These are phyloP conservation scores for Cladosporium sphaerospermum DNA, from an alignment of 2,329 filamentous ascomycete genomes.

Conservation along the genomic window DNA sequence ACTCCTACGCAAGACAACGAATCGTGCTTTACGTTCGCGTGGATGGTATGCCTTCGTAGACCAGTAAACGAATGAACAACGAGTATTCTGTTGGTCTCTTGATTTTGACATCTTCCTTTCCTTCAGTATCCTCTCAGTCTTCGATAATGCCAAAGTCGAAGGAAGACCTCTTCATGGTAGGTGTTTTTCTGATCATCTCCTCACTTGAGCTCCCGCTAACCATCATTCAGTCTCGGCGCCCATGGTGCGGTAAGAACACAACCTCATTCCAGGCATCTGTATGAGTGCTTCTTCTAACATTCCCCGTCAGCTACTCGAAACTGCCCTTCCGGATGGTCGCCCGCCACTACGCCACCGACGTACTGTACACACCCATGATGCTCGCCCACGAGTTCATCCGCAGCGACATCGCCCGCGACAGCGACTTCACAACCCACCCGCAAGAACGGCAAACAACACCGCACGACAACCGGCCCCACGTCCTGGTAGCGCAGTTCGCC, in stretches of 20 bases:
- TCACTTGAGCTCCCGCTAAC: constrained; percentile 5
- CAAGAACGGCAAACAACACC: constrained; percentile 40
- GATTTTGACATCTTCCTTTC: neutral
- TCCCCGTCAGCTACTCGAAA: constrained; percentile 33
- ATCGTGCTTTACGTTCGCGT: no score
- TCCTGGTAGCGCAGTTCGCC: constrained; percentile 63
- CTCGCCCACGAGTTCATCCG: constrained; percentile 32
- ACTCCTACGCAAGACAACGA: neutral
- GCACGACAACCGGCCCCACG: constrained; percentile 16
- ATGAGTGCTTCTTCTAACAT: neutral
- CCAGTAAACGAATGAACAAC: no score
- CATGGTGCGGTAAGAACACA: constrained; percentile 55
- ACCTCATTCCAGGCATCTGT: neutral
- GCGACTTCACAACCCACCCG: constrained; percentile 52
- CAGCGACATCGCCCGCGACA: constrained; percentile 40
- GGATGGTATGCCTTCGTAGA: no score
- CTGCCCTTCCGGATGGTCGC: constrained; percentile 65
- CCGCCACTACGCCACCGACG: constrained; percentile 57
- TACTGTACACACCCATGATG: constrained; percentile 67
- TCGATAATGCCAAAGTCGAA: constrained; percentile 6
- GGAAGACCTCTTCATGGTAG: constrained; percentile 47
- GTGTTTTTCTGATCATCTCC: neutral
- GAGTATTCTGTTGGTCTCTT: neutral
- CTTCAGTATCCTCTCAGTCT: constrained; percentile 4
- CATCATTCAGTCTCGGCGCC: constrained; percentile 48